Conservation (phyloP, 768 basidiomycete genomes). For the Rhodotorula taiwanensis region DNA sequence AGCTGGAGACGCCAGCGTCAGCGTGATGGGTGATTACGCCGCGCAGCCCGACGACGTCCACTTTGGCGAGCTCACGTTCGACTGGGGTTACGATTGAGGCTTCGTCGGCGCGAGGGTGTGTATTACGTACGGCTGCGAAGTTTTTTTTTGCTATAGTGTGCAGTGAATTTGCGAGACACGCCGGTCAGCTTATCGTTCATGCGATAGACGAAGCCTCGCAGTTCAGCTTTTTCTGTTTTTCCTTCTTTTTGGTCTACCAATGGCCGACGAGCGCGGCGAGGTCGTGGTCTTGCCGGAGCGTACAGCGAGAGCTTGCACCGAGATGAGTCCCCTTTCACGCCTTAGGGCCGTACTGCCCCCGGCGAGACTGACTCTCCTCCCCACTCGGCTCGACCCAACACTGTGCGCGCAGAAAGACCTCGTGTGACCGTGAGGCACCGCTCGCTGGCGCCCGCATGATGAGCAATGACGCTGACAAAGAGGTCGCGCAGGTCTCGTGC, state of each 20-base stretch:
- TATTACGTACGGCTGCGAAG: not conserved
- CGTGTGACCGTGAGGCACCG: conserved; percentile 17
- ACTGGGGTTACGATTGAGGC: conserved; percentile 11
- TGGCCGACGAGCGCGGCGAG: conserved; percentile 11
- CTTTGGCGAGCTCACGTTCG: conserved; percentile 9
- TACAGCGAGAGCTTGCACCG: not conserved
- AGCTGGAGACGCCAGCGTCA: too few relatives aligned
- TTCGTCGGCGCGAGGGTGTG: not conserved
- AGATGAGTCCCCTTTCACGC: not conserved
- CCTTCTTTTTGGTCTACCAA: not conserved
- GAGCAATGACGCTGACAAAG: not conserved
- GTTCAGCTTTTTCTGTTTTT: not conserved
- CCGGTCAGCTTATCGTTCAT: too few relatives aligned
- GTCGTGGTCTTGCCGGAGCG: not conserved
- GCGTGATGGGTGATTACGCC: too few relatives aligned
- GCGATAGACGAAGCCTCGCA: too few relatives aligned
- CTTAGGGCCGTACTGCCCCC: not conserved
- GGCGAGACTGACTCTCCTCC: rapidly evolving
- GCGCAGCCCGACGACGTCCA: conserved; percentile 1
- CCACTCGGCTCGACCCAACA: not conserved
- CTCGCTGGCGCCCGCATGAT: not conserved
- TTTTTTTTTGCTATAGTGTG: too few relatives aligned
- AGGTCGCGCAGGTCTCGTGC: not conserved
- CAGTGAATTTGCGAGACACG: too few relatives aligned
- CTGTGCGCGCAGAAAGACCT: conserved; percentile 11